Percentiles rank a stretch among this genome's conserved stretches.
Evolutionary conservation across 768 basidiomycete species (phyloP).

Genomic region (Thelephora ganbajun): DNA sequence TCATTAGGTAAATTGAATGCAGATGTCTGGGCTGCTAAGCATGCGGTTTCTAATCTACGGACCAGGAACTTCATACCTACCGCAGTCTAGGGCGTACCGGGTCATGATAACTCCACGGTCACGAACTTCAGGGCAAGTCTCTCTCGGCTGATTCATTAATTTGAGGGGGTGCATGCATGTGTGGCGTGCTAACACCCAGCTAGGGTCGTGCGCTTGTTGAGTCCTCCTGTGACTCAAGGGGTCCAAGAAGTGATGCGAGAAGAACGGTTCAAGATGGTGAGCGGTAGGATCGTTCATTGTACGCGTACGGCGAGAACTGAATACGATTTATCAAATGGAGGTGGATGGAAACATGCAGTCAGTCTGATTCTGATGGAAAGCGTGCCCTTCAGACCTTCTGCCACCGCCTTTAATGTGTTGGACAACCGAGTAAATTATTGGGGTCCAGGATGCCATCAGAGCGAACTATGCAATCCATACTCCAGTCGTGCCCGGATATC

Average conservation of each 20-base stretch:
- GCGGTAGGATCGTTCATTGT: constrained; percentile 3
- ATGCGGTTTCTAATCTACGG: not conserved
- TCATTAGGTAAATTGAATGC: constrained; percentile 33
- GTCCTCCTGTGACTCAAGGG: constrained; percentile 18
- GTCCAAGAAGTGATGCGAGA: constrained; percentile 9
- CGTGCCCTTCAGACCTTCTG: not conserved
- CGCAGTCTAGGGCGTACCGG: constrained; percentile 28
- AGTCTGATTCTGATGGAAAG: not conserved
- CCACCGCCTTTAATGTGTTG: not conserved
- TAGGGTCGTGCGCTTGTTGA: constrained; percentile 27
- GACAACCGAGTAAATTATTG: too few relatives aligned
- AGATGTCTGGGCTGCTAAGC: too few relatives aligned
- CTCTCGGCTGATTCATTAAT: not conserved
- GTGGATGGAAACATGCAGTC: constrained; percentile 3
- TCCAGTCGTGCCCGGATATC: constrained; percentile 40
- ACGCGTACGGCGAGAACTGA: constrained; percentile 1
- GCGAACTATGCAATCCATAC: constrained; percentile 46
- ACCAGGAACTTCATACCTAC: constrained; percentile 25
- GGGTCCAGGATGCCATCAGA: constrained; percentile 22
- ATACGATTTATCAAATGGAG: constrained; percentile 1
- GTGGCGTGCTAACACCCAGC: constrained; percentile 12
- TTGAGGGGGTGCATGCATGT: not conserved
- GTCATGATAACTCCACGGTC: constrained; percentile 27
- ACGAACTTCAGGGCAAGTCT: constrained; percentile 25
- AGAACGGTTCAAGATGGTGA: constrained; percentile 17